Conservation (phyloP, 768 basidiomycete species). For the Flagelloscypha sp. region DNA sequence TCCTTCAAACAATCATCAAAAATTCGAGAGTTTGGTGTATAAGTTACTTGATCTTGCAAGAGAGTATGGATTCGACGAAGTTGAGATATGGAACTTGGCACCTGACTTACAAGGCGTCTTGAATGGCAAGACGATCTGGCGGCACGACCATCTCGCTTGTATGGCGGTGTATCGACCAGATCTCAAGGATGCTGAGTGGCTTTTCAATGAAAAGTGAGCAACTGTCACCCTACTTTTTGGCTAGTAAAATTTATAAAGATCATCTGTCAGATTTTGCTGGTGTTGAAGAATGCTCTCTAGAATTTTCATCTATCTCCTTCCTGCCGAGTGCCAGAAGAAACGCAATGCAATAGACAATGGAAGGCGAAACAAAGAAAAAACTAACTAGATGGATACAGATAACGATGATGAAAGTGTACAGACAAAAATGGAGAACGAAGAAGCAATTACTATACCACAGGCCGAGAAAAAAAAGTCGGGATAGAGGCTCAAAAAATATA, state of each 20-base stretch:
- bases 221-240: not conserved
- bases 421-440: too few relatives aligned
- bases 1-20: conserved; percentile 13
- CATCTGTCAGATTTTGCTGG: conserved; percentile 29
- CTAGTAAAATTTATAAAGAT: conserved; percentile 1
- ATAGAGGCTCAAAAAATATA: conserved; percentile 3
- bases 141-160: conserved; percentile 32
- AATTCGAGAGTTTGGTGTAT: conserved; percentile 27
- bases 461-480: too few relatives aligned
- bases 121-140: conserved; percentile 23
- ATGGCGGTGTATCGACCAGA: conserved; percentile 42
- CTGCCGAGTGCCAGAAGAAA: too few relatives aligned
- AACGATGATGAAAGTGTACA: not conserved
- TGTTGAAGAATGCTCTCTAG: conserved; percentile 27
- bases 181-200: conserved; percentile 30
- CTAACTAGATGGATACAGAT: too few relatives aligned
- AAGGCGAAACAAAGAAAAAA: too few relatives aligned
- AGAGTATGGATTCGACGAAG: conserved; percentile 22
- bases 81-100: conserved; percentile 44
- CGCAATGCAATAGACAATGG: too few relatives aligned
- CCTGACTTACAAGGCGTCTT: conserved; percentile 19
- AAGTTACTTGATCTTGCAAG: conserved; percentile 27
- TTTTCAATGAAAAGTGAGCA: conserved; percentile 40
- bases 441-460: too few relatives aligned
- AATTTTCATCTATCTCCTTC: conserved; percentile 17